These are phyloP conservation scores for Scedosporium dehoogii DNA, from an alignment of 2,329 filamentous ascomycete genomes.

Conservation along the genomic window DNA sequence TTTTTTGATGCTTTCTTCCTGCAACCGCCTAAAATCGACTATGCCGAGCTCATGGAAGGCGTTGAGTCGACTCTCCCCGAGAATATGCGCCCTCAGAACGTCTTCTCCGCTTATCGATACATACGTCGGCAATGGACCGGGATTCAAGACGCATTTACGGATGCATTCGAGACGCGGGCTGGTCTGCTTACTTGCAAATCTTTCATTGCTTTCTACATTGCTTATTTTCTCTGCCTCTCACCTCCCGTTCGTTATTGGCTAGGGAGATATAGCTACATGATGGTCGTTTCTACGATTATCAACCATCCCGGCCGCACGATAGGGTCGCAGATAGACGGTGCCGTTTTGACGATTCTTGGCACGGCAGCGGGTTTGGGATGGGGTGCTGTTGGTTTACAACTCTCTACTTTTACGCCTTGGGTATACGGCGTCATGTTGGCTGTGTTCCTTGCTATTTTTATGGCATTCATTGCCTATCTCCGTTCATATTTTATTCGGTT, in stretches of 20 bases:
- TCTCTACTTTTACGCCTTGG: slow-evolving; percentile 38
- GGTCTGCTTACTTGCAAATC: slow-evolving; percentile 43
- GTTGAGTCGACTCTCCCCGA: slow-evolving; percentile 35
- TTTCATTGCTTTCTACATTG: slow-evolving; percentile 45
- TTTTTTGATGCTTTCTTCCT: slow-evolving; percentile 39
- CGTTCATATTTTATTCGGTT: slow-evolving; percentile 46
- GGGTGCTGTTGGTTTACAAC: slow-evolving; percentile 41
- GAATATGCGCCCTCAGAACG: slow-evolving; percentile 34
- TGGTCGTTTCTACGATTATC: slow-evolving; percentile 45
- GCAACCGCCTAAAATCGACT: slow-evolving; percentile 27
- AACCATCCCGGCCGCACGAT: slow-evolving; percentile 47
- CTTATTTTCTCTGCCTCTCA: slow-evolving; percentile 45
- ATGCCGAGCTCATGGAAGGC: slow-evolving; percentile 27
- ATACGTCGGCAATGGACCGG: slow-evolving; percentile 37
- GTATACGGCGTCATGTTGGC: slow-evolving; percentile 47
- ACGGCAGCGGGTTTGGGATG: slow-evolving; percentile 43
- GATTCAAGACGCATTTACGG: slow-evolving; percentile 22
- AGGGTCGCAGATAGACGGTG: slow-evolving; percentile 47
- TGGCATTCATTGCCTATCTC: slow-evolving; percentile 39
- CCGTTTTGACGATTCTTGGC: slow-evolving; percentile 41
- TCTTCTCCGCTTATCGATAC: slow-evolving; percentile 35
- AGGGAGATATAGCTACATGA: slow-evolving; percentile 44
- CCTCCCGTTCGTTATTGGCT: slow-evolving; percentile 37
- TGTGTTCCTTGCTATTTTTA: slow-evolving; percentile 42
- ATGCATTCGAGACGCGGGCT: slow-evolving; percentile 31